These are phyloP conservation scores for Chlamydomonas reinhardtii DNA, from an alignment of 163 green algal species.

Conservation along the genomic window DNA sequence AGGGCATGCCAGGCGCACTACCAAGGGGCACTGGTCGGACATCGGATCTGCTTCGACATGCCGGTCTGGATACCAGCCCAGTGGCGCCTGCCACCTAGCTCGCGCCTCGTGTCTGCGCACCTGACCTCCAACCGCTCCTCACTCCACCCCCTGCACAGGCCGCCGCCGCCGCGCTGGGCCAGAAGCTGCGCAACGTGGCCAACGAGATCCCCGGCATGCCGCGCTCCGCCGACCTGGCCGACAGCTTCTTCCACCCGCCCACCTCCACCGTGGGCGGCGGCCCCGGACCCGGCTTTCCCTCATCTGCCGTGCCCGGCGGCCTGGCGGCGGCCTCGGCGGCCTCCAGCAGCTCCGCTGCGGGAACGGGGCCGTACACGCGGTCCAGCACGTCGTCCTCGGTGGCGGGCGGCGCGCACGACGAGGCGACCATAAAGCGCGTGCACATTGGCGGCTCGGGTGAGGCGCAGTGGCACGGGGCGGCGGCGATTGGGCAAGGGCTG, in stretches of 20 bases:
- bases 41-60: too few species aligned
- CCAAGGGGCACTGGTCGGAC: too few species aligned
- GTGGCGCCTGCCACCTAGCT: too few species aligned
- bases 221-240: background rate
- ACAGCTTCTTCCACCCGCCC: conserved; percentile 15
- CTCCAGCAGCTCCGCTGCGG: background rate
- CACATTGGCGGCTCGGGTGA: conserved; percentile 39
- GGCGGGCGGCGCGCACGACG: background rate
- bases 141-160: background rate
- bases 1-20: background rate
- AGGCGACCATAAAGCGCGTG: conserved; percentile 56
- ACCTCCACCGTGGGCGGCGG: background rate
- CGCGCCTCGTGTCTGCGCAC: too few species aligned
- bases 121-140: too few species aligned
- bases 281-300: background rate
- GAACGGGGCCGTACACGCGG: background rate
- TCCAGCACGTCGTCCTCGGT: background rate
- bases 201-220: conserved; percentile 4
- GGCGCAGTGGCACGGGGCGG: background rate
- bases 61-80: too few species aligned
- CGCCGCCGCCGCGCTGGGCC: conserved; percentile 35
- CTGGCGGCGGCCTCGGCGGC: background rate
- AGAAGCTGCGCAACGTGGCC: conserved; percentile 21
- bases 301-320: background rate
- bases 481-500: too few species aligned